phyloP scores from a whole-genome alignment of 2,329 filamentous ascomycete genomes.

The Fusarium buharicum region DNA sequence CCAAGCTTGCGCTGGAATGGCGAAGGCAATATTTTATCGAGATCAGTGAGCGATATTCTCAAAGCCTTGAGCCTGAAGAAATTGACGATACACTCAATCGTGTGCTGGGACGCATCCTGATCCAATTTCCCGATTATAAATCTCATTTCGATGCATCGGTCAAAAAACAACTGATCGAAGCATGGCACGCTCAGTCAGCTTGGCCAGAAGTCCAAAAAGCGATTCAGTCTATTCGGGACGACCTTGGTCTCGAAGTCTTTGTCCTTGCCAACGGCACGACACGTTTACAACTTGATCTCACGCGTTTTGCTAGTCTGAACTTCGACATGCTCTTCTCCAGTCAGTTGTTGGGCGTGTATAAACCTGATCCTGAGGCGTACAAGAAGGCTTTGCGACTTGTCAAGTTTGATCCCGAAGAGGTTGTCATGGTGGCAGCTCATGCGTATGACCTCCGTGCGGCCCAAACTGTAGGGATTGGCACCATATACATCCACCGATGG shows the following conservation, averaged over 20 bases:
- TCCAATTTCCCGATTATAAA: not conserved
- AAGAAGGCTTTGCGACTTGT: slow-evolving; percentile 57
- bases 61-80: slow-evolving; percentile 54
- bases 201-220: slow-evolving; percentile 63
- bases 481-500: slow-evolving; percentile 62
- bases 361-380: slow-evolving; percentile 61
- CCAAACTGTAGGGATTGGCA: slow-evolving; percentile 59
- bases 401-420: slow-evolving; percentile 57
- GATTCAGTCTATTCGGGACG: slow-evolving; percentile 51
- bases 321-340: slow-evolving; percentile 65
- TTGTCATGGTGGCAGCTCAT: slow-evolving; percentile 64
- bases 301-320: slow-evolving; percentile 56
- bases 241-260: slow-evolving; percentile 55
- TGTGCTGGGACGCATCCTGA: slow-evolving; percentile 53
- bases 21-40: slow-evolving; percentile 60
- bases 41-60: slow-evolving; percentile 52
- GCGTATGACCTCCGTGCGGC: slow-evolving; percentile 64
- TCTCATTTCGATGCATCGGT: slow-evolving; percentile 25
- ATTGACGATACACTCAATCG: slow-evolving; percentile 62
- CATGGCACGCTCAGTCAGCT: slow-evolving; percentile 61
- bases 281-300: slow-evolving; percentile 64
- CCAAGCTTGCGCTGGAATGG: slow-evolving; percentile 61
- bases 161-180: slow-evolving; percentile 45
- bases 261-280: slow-evolving; percentile 67
- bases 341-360: slow-evolving; percentile 60